A percentile compares a stretch with the other conserved stretches of the same genome.
phyloP scores from a whole-genome alignment of 2,329 filamentous ascomycete genomes.

The Aspergillus oerlinghausenensis region DNA sequence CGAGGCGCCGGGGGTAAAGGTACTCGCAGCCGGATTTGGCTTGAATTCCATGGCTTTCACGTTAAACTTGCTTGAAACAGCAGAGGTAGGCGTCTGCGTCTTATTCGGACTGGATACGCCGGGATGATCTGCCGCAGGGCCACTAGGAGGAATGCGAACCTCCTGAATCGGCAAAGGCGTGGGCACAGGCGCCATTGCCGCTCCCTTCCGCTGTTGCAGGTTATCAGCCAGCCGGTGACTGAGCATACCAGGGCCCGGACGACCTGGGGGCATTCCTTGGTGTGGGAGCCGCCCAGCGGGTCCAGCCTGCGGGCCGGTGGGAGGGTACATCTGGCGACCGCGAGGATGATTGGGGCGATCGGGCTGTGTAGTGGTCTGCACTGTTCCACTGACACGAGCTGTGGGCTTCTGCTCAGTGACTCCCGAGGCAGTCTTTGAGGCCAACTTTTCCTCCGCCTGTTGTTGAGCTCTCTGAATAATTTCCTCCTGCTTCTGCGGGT shows the following conservation, averaged over 20 bases:
- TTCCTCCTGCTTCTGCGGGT: conserved; percentile 87
- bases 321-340: conserved; percentile 43
- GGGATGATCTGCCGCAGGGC: conserved; percentile 60
- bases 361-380: conserved; percentile 33
- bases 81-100: conserved; percentile 51
- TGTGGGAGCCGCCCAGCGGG: conserved; percentile 37
- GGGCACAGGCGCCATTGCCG: conserved; percentile 41
- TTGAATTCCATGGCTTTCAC: conserved; percentile 71
- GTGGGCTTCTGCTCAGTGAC: conserved; percentile 52
- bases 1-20: conserved; percentile 67
- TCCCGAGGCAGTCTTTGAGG: conserved; percentile 41
- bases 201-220: conserved; percentile 49
- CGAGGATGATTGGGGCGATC: conserved; percentile 48
- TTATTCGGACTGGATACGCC: conserved; percentile 39
- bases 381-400: conserved; percentile 35
- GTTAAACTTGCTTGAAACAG: conserved; percentile 53
- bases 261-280: conserved; percentile 40
- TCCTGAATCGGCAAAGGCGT: conserved; percentile 59
- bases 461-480: conserved; percentile 84
- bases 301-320: conserved; percentile 44
- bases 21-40: conserved; percentile 72
- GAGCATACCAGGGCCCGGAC: conserved; percentile 43
- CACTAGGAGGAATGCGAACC: conserved; percentile 67
- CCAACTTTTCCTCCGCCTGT: conserved; percentile 59
- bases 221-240: conserved; percentile 50